Base-by-base conservation (phyloP, 305 asterid species). In the Fraxinus latifolia region DNA sequence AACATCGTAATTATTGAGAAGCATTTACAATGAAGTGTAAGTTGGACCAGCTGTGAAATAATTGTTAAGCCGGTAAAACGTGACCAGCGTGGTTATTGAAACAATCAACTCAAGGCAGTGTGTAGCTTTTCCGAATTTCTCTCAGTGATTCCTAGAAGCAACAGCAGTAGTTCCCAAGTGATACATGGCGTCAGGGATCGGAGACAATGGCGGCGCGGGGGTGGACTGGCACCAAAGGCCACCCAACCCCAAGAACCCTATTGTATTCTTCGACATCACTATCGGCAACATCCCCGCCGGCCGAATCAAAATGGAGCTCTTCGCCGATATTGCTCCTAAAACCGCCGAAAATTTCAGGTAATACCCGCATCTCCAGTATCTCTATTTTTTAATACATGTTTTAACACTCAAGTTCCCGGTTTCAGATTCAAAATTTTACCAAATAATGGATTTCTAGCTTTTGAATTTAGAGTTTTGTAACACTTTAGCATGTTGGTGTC, bases 161-260 rank as follows among this genome's bases (percentile, higher is more conserved):
- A 21, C 2, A 21, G 31, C 29, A 58, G 31, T 21, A 58, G 70
- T 58, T 58, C 34, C 33, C 73, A 65, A 70, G 76, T 31, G 73
- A 70, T 70, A 29, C 76, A 85, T 85, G 88, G 84, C 86, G 74
- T 75, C 84, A 7, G 90, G 83, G 44, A 88, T 89, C 81, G 86
- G 88, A 73, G 55, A 7, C 39, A 77, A 29, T 33, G 84, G 86
- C 50, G 90, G 91, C 33, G 85, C 86, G 42, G 91, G 84, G 71
- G 98, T 93, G 72, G 98, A 96, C 84, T 96, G 99, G 99, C 98
- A 96, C 83, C 97, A 92, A 90, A 86, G 99, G 85, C 99, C 98
- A 12, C 95, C 93, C 76, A 91, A 91, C 92, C 97, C 95, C 80
- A 96, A 90, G 83, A 96, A 96, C 50, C 99, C 98, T 1, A 90